These are phyloP conservation scores for Isoetes taiwanensis DNA, from an alignment of 75 land plant genomes.

Conservation along the genomic window DNA sequence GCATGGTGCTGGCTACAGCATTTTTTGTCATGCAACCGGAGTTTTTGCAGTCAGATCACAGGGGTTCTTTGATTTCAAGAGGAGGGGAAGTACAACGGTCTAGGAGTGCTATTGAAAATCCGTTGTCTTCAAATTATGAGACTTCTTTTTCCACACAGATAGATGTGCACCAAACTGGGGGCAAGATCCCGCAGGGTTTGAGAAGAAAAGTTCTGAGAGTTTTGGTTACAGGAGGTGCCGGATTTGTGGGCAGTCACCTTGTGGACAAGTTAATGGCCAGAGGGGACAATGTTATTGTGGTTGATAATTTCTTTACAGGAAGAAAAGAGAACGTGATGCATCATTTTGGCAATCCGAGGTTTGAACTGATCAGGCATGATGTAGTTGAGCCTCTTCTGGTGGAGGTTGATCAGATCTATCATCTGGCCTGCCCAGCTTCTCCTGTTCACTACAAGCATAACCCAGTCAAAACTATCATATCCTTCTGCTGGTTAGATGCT, in stretches of 20 bases:
- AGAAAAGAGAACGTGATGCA: conserved; percentile 93
- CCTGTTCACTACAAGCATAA: conserved; percentile 98
- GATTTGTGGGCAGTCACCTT: conserved; percentile 88
- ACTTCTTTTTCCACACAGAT: too few relatives aligned
- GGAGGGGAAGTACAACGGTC: too few relatives aligned
- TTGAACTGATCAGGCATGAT: conserved; percentile 90
- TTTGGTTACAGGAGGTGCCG: conserved; percentile 93
- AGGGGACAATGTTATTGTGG: conserved; percentile 94
- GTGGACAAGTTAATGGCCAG: conserved; percentile 75
- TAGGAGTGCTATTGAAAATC: too few relatives aligned
- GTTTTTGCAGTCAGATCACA: too few relatives aligned
- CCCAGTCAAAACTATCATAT: conserved; percentile 98
- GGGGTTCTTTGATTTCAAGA: too few relatives aligned
- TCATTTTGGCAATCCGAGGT: conserved; percentile 79
- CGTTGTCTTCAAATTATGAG: too few relatives aligned
- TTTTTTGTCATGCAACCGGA: conserved; percentile 36
- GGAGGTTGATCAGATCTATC: conserved; percentile 98
- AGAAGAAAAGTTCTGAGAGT: conserved; percentile 58
- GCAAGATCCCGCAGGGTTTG: conserved; percentile 73
- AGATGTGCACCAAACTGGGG: too few relatives aligned
- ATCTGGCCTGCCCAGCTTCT: conserved; percentile 94
- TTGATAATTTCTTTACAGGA: conserved; percentile 95
- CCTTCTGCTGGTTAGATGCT: conserved; percentile 27
- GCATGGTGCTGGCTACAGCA: conserved; percentile 50
- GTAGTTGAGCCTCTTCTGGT: conserved; percentile 84